Evolutionary conservation across 768 basidiomycete genomes (phyloP), one percentile per base, ranked within the genome.

Genomic region (Sistotremastrum suecicum): DNA sequence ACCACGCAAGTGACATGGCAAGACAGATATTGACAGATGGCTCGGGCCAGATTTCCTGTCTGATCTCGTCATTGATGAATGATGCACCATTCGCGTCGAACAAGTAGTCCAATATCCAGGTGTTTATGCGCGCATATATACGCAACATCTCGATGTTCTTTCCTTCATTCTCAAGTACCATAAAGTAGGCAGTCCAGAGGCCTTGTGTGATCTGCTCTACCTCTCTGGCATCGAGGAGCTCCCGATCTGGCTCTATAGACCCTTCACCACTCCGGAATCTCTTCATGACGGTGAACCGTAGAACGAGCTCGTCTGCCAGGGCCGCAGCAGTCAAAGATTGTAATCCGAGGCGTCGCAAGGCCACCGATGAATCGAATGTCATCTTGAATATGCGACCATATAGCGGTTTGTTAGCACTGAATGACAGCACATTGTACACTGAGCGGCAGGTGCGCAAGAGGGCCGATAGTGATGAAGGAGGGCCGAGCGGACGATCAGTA

Each of bases 1-100:
- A 75, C 83, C 83, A 88, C 53, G 83, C 74, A 11, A 87, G 55
- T 84, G 83, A 88, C 74, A 85, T 80, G 3, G 76, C 80, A 40
- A 85, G 57, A 3, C 78, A 66, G 39, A 69, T 72, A 12, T 66
- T 63, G 49, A 66, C 66, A 45, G 70, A 65, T 42, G 75, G 71
- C 35, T 62, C 56, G 0, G 78, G 79, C 83, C 84, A 87, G 3
- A 56, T 50, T 20, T 72, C 70, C 6, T 52, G 58, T n/a, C 54
- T 56, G 28, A 78, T 63, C 37, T 57, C 58, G 35, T 58, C 54
- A 28, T 61, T 61, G 0, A 75, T 72, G 35, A 60, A 59, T 29
- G 80, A 82, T 30, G 76, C 69, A 2, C 82, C 81, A 10, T 62
- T 50, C 7, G 67, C 62, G 47, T 75, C 69, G 50, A 85, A 78